Evolutionary conservation across 352 stramenopile species (phyloP).

Genomic region (Paralagenidium karlingii): DNA sequence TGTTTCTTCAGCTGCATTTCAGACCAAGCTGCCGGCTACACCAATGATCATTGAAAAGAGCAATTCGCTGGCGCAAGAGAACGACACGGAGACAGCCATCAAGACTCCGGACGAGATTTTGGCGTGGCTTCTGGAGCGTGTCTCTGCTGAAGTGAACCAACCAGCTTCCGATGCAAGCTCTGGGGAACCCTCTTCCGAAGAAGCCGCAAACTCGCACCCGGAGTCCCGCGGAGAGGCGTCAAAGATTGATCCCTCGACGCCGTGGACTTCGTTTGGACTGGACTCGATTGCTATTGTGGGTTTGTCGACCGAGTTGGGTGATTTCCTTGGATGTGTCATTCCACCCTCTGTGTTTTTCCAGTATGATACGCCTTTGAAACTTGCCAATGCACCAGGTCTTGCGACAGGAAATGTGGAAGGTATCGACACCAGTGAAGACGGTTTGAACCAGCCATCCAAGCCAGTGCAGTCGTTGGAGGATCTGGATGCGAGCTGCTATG

Average conservation of each 20-base stretch:
- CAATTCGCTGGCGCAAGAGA: too few species aligned
- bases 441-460: constrained; percentile 12
- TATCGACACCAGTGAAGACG: constrained; percentile 9
- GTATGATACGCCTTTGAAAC: constrained; percentile 45
- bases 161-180: constrained; percentile 5
- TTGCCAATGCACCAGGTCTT: constrained; percentile 38
- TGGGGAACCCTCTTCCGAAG: constrained; percentile 1
- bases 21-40: too few species aligned
- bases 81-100: too few species aligned
- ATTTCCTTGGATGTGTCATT: constrained; percentile 57
- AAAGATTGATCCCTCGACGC: constrained; percentile 35
- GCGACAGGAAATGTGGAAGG: constrained; percentile 28
- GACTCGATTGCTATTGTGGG: constrained; percentile 59
- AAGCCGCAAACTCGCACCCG: constrained; percentile 9
- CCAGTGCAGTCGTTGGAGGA: constrained; percentile 49
- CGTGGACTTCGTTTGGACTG: constrained; percentile 47
- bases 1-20: too few species aligned
- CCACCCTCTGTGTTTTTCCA: constrained; percentile 58
- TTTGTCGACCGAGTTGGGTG: constrained; percentile 42
- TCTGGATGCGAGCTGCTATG: constrained; percentile 50
- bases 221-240: constrained; percentile 6
- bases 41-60: too few species aligned
- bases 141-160: constrained; percentile 31
- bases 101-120: constrained; percentile 63
- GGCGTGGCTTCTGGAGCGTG: constrained; percentile 46